phyloP scores from a whole-genome alignment of 129 eudicot genomes.

The Heracleum sosnowskyi region DNA sequence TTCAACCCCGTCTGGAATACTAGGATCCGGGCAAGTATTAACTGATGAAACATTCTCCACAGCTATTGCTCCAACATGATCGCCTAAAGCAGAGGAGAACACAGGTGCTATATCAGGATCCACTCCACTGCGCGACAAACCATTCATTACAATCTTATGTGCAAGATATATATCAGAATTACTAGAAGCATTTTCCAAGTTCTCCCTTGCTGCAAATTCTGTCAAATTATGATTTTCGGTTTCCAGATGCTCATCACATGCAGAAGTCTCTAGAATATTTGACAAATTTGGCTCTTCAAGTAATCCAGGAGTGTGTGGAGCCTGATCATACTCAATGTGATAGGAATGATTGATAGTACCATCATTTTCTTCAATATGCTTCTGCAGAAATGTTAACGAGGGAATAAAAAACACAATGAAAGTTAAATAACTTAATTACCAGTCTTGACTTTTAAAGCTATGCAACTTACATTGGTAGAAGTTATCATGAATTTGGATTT shows the following conservation, averaged over 20 bases:
- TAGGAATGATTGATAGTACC: conserved; percentile 35
- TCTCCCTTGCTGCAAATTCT: conserved; percentile 33
- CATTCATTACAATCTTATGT: conserved; percentile 19
- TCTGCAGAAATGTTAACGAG: neutral
- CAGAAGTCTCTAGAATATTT: conserved; percentile 61
- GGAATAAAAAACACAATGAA: neutral
- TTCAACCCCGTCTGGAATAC: conserved; percentile 18
- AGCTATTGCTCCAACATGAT: conserved; percentile 18
- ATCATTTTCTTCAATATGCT: conserved; percentile 30
- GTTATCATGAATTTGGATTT: conserved; percentile 20
- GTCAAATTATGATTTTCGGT: conserved; percentile 42
- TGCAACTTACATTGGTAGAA: conserved; percentile 25
- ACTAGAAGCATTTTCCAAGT: conserved; percentile 31
- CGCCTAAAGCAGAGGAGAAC: conserved; percentile 17
- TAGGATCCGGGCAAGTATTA: conserved; percentile 13
- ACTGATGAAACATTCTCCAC: conserved; percentile 17
- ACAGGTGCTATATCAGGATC: conserved; percentile 22
- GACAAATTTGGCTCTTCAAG: conserved; percentile 78
- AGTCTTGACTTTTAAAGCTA: neutral
- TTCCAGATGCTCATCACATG: conserved; percentile 69
- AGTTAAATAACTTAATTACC: neutral
- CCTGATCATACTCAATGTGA: conserved; percentile 68
- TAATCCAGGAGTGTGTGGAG: conserved; percentile 90
- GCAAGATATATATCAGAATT: conserved; percentile 13
- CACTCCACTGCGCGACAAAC: conserved; percentile 2